Percentiles rank a stretch among this genome's conserved stretches.
phyloP scores from a whole-genome alignment of 495 filamentous ascomycete species.

The Penicillium egyptiacum region DNA sequence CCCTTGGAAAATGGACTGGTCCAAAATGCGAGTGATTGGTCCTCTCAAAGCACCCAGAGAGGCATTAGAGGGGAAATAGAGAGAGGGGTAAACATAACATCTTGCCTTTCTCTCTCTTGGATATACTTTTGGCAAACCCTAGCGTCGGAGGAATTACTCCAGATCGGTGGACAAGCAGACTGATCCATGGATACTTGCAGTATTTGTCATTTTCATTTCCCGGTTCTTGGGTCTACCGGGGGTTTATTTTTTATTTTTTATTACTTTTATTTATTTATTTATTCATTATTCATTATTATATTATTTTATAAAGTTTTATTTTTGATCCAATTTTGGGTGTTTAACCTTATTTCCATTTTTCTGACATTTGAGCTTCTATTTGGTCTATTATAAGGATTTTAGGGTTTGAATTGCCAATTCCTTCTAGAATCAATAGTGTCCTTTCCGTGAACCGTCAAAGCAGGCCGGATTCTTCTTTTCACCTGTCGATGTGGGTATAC shows the following conservation, averaged over 20 bases:
- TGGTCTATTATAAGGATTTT: neutral
- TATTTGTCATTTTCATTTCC: slow-evolving; percentile 13
- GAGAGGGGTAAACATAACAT: neutral
- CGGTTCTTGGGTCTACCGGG: slow-evolving; percentile 13
- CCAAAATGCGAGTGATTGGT: neutral
- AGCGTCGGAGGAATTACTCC: slow-evolving; percentile 6
- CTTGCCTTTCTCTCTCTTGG: neutral
- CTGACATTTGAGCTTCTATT: neutral
- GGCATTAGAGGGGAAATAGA: neutral
- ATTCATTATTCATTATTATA: too few species aligned
- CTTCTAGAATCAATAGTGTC: neutral
- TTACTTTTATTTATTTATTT: neutral
- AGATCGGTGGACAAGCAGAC: neutral
- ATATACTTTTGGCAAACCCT: neutral
- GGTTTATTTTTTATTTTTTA: neutral
- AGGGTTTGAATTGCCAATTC: too few species aligned
- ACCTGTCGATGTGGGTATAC: neutral
- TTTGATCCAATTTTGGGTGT: neutral
- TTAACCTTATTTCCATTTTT: neutral
- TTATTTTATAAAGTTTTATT: neutral
- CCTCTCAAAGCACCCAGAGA: neutral
- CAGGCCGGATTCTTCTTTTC: neutral
- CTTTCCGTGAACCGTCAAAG: neutral
- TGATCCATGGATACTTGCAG: neutral
- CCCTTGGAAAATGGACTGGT: slow-evolving; percentile 7